Evolutionary conservation across 2,329 filamentous ascomycete species (phyloP).

Genomic region (Elsinoe necatrix): DNA sequence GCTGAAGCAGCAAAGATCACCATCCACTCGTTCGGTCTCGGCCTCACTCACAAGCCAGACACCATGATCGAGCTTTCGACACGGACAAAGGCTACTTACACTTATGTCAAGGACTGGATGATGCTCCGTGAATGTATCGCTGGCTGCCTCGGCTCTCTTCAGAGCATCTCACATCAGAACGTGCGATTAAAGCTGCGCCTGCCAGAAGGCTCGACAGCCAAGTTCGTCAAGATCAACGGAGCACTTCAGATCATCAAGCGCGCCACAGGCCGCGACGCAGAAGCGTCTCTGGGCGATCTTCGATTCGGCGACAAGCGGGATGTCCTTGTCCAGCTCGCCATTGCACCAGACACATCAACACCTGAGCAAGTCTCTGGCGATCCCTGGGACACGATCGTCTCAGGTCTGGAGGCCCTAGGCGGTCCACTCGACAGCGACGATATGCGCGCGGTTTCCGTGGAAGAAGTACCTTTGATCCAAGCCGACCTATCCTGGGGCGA

Average conservation of each 20-base stretch:
- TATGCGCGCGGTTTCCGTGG: constrained; percentile 72
- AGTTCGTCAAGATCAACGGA: constrained; percentile 97
- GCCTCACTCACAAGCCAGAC: constrained; percentile 95
- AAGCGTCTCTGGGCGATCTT: constrained; percentile 83
- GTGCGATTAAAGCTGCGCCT: constrained; percentile 90
- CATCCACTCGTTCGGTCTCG: constrained; percentile 93
- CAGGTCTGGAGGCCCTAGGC: constrained; percentile 84
- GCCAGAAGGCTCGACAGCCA: constrained; percentile 91
- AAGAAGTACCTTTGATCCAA: constrained; percentile 91
- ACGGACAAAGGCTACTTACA: constrained; percentile 91
- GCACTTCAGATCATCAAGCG: constrained; percentile 94
- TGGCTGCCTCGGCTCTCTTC: constrained; percentile 82
- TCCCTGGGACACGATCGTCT: constrained; percentile 95
- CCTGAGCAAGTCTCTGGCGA: constrained; percentile 86
- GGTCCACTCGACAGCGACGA: constrained; percentile 82
- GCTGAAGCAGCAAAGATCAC: constrained; percentile 97
- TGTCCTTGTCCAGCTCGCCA: constrained; percentile 87
- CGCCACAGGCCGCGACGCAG: constrained; percentile 86
- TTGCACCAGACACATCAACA: constrained; percentile 72
- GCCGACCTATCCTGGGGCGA: constrained; percentile 91
- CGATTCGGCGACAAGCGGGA: constrained; percentile 94
- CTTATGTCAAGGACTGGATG: constrained; percentile 99
- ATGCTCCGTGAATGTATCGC: constrained; percentile 96
- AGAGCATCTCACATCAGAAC: constrained; percentile 95
- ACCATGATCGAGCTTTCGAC: constrained; percentile 97